These are phyloP conservation scores for Solanum aculeatissimum DNA, from an alignment of 305 asterid species.

Conservation along the genomic window DNA sequence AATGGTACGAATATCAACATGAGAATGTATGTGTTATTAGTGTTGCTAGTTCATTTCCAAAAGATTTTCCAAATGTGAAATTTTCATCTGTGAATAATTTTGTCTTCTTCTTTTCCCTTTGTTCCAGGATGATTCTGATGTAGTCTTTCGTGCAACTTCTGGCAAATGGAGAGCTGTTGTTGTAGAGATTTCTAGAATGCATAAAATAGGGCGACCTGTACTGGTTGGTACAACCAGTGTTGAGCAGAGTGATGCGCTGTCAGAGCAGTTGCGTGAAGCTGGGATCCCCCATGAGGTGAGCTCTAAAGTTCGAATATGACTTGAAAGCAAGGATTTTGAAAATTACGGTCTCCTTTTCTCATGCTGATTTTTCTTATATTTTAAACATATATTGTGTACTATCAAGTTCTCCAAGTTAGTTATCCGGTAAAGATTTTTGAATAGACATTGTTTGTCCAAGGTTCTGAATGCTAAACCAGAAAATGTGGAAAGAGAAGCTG, in stretches of 20 bases:
- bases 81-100: background rate
- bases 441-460: slow-evolving; percentile 18
- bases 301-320: background rate
- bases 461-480: slow-evolving; percentile 99
- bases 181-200: slow-evolving; percentile 96
- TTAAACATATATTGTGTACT: slow-evolving; percentile 4
- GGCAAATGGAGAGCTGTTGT: slow-evolving; percentile 98
- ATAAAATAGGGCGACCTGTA: slow-evolving; percentile 93
- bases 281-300: slow-evolving; percentile 87
- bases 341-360: background rate
- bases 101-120: background rate
- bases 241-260: slow-evolving; percentile 95
- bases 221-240: slow-evolving; percentile 99
- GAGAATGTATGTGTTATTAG: background rate
- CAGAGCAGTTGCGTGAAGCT: slow-evolving; percentile 78
- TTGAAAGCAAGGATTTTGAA: background rate
- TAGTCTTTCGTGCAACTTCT: slow-evolving; percentile 74
- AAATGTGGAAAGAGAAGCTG: slow-evolving; percentile 99
- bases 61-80: background rate
- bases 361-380: background rate
- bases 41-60: background rate
- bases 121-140: slow-evolving; percentile 90
- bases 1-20: background rate
- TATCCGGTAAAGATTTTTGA: background rate
- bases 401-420: slow-evolving; percentile 2